Conservation (phyloP, 2,329 filamentous ascomycete species). For the Apiospora sp. region DNA sequence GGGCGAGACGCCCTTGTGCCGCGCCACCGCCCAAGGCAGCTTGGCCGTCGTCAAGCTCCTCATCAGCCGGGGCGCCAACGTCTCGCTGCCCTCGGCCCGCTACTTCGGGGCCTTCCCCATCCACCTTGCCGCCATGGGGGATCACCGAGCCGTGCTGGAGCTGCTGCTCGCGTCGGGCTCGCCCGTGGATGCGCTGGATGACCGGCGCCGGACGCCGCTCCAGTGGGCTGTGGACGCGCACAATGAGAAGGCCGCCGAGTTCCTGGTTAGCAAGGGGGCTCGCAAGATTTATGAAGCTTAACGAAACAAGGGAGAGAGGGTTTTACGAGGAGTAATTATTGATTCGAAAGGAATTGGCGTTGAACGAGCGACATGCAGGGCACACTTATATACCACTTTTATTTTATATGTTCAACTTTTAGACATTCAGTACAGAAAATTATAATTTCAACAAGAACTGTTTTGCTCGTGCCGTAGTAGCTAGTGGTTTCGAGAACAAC, state of each 20-base stretch:
- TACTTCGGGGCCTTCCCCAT: slow-evolving; percentile 35
- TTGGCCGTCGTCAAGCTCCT: slow-evolving; percentile 22
- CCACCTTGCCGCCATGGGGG: slow-evolving; percentile 36
- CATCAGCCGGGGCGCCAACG: slow-evolving; percentile 31
- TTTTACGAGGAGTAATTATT: neutral
- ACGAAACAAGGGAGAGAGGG: neutral
- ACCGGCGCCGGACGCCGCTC: slow-evolving; percentile 33
- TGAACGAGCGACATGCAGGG: neutral
- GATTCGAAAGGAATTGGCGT: neutral
- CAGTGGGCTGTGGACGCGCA: slow-evolving; percentile 35
- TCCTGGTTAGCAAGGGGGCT: slow-evolving; percentile 34
- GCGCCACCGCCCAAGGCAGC: slow-evolving; percentile 35
- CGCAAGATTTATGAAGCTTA: neutral
- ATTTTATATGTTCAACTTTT: neutral
- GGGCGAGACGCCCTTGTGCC: slow-evolving; percentile 37
- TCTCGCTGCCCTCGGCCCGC: slow-evolving; percentile 32
- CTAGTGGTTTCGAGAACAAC: too few species aligned
- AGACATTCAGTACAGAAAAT: too few species aligned
- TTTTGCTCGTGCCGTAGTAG: too few species aligned
- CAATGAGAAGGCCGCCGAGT: slow-evolving; percentile 33
- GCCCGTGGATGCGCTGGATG: slow-evolving; percentile 32
- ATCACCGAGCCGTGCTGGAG: slow-evolving; percentile 30
- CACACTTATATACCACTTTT: neutral
- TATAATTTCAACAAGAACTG: too few species aligned
- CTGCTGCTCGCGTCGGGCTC: slow-evolving; percentile 33